Conservation (phyloP, 179 eudicot species). For the Silene noctiflora region DNA sequence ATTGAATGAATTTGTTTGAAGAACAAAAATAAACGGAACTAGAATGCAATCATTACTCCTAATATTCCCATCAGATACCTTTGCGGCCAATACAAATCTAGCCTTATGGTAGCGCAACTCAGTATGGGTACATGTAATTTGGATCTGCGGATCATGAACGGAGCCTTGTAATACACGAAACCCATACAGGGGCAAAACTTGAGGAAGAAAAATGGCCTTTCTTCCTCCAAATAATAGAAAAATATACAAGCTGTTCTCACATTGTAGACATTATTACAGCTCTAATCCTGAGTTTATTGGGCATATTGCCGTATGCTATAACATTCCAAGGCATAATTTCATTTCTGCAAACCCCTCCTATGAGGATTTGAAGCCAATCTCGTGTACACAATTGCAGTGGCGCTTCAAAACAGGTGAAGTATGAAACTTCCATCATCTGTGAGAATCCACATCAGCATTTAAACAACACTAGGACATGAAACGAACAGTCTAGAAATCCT, state of each 20-base stretch:
- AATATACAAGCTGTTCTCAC: constrained; percentile 19
- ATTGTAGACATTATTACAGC: constrained; percentile 1
- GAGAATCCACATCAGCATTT: not conserved
- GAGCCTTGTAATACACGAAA: not conserved
- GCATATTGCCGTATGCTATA: constrained; percentile 6
- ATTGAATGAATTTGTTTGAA: too few species aligned
- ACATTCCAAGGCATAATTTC: not conserved
- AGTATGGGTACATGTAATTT: too few species aligned
- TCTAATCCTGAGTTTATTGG: constrained; percentile 9
- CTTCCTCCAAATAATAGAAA: constrained; percentile 4
- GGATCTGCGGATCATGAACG: not conserved
- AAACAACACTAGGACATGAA: not conserved
- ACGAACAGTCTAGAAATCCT: not conserved
- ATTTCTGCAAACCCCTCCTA: not conserved
- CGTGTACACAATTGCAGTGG: constrained; percentile 16
- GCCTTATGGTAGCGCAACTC: too few species aligned
- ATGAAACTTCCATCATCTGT: constrained; percentile 1
- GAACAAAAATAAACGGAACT: too few species aligned
- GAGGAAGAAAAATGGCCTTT: constrained; percentile 15
- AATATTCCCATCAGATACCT: too few species aligned
- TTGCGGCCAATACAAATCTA: too few species aligned
- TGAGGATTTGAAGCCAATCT: not conserved
- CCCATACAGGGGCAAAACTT: constrained; percentile 22
- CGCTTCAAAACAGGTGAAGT: not conserved
- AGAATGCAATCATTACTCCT: too few species aligned